A percentile compares a stretch with the other conserved stretches of the same genome.
Conservation (phyloP, 106 monocot genomes). For the Acanthochlamys bracteata region DNA sequence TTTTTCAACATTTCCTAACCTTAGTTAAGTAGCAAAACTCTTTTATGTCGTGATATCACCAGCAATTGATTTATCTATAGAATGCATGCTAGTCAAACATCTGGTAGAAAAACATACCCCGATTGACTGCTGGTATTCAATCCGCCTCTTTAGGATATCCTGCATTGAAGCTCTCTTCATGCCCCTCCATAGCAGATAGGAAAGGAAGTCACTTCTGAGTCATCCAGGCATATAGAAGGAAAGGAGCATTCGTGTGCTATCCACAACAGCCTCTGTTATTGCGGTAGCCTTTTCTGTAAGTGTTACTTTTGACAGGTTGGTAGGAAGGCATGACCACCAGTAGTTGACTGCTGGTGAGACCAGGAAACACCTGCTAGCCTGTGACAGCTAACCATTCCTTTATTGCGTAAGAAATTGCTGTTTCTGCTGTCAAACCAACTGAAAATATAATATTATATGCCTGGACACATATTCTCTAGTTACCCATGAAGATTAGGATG, state of each 20-base stretch:
- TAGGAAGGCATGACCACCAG: constrained; percentile 42
- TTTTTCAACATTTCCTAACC: too few species aligned
- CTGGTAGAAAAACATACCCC: constrained; percentile 6
- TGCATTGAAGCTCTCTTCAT: constrained; percentile 1
- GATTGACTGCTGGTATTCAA: not conserved
- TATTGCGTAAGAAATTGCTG: too few species aligned
- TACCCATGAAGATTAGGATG: too few species aligned
- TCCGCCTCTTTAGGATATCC: constrained; percentile 6
- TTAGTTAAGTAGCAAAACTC: too few species aligned
- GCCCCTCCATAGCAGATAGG: not conserved
- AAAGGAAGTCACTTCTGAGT: constrained; percentile 29
- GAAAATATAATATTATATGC: too few species aligned
- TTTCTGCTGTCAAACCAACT: too few species aligned
- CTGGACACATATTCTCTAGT: too few species aligned
- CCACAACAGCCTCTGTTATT: constrained; percentile 23
- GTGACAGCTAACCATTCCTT: not conserved
- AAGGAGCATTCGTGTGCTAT: constrained; percentile 34
- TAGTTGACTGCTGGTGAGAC: constrained; percentile 30
- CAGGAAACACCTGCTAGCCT: constrained; percentile 37
- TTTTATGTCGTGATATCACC: too few species aligned
- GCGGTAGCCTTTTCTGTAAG: constrained; percentile 1
- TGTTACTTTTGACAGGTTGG: constrained; percentile 10
- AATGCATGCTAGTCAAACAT: too few species aligned
- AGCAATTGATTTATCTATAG: too few species aligned
- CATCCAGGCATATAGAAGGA: constrained; percentile 32